phyloP scores from a whole-genome alignment of 805 yeast species.

The Schizosaccharomyces pombe region DNA sequence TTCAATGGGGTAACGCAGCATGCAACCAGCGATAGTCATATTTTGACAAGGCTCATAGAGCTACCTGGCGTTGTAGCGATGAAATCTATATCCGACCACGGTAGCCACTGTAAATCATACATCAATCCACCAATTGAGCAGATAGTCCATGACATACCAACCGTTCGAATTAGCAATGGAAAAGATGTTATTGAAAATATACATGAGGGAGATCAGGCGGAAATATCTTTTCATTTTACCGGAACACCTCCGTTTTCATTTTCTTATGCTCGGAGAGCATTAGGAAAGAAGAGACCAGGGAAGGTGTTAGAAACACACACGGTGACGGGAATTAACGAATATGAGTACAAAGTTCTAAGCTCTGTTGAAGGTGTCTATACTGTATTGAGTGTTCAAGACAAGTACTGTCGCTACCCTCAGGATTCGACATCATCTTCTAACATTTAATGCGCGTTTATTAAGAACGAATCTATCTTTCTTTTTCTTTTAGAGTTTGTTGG shows the following conservation, averaged over 20 bases:
- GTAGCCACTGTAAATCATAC: constrained; percentile 20
- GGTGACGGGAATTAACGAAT: constrained; percentile 38
- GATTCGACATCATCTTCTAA: background rate
- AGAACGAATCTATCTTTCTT: too few species aligned
- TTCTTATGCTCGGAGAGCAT: constrained; percentile 54
- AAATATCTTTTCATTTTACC: constrained; percentile 52
- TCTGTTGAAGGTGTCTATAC: constrained; percentile 84
- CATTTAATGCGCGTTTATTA: too few species aligned
- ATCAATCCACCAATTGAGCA: constrained; percentile 25
- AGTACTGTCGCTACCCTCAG: constrained; percentile 31
- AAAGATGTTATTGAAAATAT: constrained; percentile 52
- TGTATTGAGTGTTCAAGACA: constrained; percentile 73
- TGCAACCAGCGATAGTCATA: constrained; percentile 26
- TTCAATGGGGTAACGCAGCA: constrained; percentile 40
- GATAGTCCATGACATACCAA: constrained; percentile 36
- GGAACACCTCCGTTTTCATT: constrained; percentile 83
- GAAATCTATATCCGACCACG: constrained; percentile 46
- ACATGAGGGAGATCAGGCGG: constrained; percentile 87
- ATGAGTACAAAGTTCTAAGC: constrained; percentile 49
- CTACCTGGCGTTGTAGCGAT: constrained; percentile 57
- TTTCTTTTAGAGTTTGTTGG: too few species aligned
- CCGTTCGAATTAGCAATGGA: constrained; percentile 72
- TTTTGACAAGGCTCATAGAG: constrained; percentile 49
- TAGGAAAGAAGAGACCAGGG: constrained; percentile 14
- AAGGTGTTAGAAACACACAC: constrained; percentile 32